phyloP scores from a whole-genome alignment of 2,329 filamentous ascomycete genomes.

The Epicoccum sorghinum region DNA sequence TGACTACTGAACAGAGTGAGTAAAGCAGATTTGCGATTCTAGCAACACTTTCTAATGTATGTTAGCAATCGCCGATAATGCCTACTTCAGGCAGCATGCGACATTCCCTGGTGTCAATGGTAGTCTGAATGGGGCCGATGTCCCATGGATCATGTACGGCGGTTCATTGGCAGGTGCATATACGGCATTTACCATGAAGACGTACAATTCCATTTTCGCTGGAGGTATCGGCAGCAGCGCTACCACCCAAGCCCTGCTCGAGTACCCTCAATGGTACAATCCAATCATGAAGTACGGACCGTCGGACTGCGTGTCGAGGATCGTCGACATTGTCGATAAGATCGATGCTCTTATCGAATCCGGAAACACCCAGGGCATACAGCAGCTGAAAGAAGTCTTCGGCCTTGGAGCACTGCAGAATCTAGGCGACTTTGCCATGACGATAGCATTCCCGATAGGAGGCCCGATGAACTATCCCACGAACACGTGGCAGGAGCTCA shows the following conservation, averaged over 20 bases:
- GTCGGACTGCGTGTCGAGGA: conserved; percentile 56
- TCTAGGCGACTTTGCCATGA: conserved; percentile 56
- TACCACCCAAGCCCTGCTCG: conserved; percentile 49
- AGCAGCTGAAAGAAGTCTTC: conserved; percentile 56
- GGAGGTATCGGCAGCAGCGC: conserved; percentile 58
- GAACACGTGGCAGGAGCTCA: conserved; percentile 61
- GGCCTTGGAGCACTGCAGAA: conserved; percentile 54
- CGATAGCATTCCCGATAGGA: conserved; percentile 57
- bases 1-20: conserved; percentile 58
- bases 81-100: conserved; percentile 58
- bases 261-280: conserved; percentile 58
- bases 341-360: conserved; percentile 55
- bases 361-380: conserved; percentile 51
- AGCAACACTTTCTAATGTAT: background rate
- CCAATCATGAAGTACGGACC: conserved; percentile 58
- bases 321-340: conserved; percentile 58
- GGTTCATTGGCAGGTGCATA: conserved; percentile 54
- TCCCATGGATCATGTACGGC: conserved; percentile 56
- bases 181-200: conserved; percentile 55
- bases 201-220: conserved; percentile 54
- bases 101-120: conserved; percentile 53
- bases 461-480: conserved; percentile 58
- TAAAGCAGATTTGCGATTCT: background rate
- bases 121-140: conserved; percentile 51
- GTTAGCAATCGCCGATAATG: conserved; percentile 57